A percentile compares a stretch with the other conserved stretches of the same genome.
phyloP scores from a whole-genome alignment of 768 basidiomycete genomes.

The Rhodotorula graminis region DNA sequence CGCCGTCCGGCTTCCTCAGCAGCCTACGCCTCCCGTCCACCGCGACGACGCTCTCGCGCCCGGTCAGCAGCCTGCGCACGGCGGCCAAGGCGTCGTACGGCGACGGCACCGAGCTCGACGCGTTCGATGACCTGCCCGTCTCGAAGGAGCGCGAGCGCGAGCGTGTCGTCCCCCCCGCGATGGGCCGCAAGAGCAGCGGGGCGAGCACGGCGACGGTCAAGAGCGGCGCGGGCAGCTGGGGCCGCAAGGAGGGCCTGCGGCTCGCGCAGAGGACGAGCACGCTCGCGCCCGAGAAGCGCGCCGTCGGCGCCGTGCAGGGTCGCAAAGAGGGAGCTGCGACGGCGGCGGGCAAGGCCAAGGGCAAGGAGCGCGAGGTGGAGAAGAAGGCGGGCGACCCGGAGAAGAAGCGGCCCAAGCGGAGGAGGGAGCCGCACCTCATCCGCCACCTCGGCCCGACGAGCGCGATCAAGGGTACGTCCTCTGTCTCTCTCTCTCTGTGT shows the following conservation, averaged over 20 bases:
- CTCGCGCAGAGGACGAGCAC: no score
- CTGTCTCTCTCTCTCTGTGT: background rate
- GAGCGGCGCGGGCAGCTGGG: conserved; percentile 4
- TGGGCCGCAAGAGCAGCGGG: background rate
- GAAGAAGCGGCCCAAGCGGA: conserved; percentile 27
- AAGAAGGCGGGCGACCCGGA: background rate
- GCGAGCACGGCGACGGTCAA: conserved; percentile 8
- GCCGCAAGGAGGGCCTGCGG: background rate
- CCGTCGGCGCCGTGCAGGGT: background rate
- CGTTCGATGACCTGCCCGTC: conserved; percentile 49
- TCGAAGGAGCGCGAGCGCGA: conserved; percentile 43
- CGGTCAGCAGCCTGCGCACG: background rate
- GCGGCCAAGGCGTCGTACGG: conserved; percentile 40
- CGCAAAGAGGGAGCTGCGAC: conserved; percentile 1
- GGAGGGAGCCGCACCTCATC: conserved; percentile 77
- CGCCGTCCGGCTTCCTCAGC: background rate
- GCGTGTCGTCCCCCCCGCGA: background rate
- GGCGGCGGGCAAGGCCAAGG: background rate
- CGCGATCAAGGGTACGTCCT: conserved; percentile 64
- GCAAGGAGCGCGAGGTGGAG: background rate
- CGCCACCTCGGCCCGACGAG: conserved; percentile 66
- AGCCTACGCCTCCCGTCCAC: conserved; percentile 3
- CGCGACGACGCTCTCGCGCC: conserved; percentile 5
- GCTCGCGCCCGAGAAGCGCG: background rate
- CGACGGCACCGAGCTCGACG: conserved; percentile 51